Conservation (phyloP, 495 filamentous ascomycete genomes). For the Thermothielavioides terrestris region DNA sequence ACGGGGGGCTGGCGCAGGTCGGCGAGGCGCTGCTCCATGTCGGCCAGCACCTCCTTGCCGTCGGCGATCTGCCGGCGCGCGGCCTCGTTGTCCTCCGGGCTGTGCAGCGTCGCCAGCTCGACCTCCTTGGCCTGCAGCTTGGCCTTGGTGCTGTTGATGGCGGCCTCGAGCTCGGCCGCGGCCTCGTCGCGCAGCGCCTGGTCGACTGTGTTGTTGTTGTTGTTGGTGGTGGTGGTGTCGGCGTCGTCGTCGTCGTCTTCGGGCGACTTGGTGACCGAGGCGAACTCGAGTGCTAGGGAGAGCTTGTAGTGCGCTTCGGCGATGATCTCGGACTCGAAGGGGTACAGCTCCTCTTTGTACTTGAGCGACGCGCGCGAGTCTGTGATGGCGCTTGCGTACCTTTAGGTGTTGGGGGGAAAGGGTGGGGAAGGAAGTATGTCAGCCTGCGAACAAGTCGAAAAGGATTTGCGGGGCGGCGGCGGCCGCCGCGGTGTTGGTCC, state of each 20-base stretch:
- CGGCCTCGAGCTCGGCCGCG: conserved; percentile 66
- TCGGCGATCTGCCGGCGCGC: conserved; percentile 63
- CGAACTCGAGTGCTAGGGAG: conserved; percentile 90
- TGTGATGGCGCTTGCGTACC: conserved; percentile 68
- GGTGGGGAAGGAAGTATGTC: neutral
- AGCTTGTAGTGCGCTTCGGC: conserved; percentile 95
- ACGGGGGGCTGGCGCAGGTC: conserved; percentile 68
- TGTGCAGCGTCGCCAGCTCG: conserved; percentile 45
- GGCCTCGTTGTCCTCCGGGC: conserved; percentile 48
- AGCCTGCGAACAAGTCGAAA: conserved; percentile 17
- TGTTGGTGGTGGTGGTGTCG: conserved; percentile 19
- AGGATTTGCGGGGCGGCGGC: neutral
- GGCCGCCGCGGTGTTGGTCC: neutral
- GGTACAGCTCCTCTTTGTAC: conserved; percentile 67
- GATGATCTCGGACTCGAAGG: conserved; percentile 68
- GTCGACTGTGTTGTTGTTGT: conserved; percentile 36
- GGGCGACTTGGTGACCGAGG: conserved; percentile 59
- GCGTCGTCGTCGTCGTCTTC: conserved; percentile 36
- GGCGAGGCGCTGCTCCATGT: conserved; percentile 65
- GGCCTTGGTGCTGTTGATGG: conserved; percentile 68
- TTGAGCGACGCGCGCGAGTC: conserved; percentile 69
- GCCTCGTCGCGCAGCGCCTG: conserved; percentile 66
- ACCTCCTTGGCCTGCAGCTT: conserved; percentile 68
- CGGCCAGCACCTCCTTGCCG: conserved; percentile 74
- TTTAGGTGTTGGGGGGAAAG: conserved; percentile 17